These are phyloP conservation scores for Fonsecaea erecta DNA, from an alignment of 2,329 filamentous ascomycete species.

Conservation along the genomic window DNA sequence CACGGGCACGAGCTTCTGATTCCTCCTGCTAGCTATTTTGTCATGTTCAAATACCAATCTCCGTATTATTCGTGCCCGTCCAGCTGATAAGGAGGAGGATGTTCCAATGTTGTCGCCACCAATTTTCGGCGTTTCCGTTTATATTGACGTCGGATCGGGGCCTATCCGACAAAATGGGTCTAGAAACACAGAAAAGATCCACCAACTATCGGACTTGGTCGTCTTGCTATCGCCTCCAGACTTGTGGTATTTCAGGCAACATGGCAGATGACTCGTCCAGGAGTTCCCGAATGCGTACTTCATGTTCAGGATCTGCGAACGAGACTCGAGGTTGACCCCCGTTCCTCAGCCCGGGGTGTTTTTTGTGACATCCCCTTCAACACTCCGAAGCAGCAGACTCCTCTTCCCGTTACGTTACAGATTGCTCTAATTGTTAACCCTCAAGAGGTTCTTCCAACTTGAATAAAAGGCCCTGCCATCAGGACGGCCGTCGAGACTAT, in stretches of 20 bases:
- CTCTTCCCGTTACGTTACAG: background rate
- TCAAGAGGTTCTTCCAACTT: background rate
- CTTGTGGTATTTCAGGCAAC: background rate
- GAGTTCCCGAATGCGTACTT: background rate
- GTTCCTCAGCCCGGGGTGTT: too few species aligned
- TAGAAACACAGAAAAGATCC: background rate
- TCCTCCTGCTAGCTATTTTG: background rate
- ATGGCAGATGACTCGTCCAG: background rate
- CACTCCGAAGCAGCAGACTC: background rate
- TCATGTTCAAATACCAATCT: too few species aligned
- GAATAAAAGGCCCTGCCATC: background rate
- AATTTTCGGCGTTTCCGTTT: background rate
- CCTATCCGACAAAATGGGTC: conserved; percentile 5
- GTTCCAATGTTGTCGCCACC: background rate
- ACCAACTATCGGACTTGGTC: background rate
- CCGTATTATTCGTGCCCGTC: background rate
- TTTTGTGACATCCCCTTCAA: too few species aligned
- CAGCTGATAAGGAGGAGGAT: background rate
- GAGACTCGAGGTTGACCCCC: background rate
- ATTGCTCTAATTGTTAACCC: background rate
- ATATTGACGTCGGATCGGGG: conserved; percentile 6
- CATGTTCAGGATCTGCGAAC: background rate
- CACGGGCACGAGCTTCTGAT: conserved; percentile 8
- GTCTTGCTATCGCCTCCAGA: background rate
- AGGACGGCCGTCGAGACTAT: background rate